Conservation (phyloP, 805 yeast genomes). For the Hemisphaericaspora nanyangensis region DNA sequence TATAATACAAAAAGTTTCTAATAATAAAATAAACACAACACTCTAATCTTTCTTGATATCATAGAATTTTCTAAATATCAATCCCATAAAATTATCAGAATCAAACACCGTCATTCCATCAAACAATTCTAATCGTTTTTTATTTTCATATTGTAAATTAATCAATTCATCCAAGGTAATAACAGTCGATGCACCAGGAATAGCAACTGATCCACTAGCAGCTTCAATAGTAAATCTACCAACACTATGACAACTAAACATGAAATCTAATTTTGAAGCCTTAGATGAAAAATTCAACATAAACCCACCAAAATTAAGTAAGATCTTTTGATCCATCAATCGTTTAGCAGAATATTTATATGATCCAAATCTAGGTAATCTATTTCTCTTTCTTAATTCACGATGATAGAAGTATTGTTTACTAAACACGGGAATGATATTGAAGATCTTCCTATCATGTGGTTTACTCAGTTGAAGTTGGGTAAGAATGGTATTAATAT, state of each 20-base stretch:
- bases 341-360: slow-evolving; percentile 73
- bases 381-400: slow-evolving; percentile 61
- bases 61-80: slow-evolving; percentile 74
- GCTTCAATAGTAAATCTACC: slow-evolving; percentile 76
- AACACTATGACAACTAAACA: slow-evolving; percentile 70
- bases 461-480: slow-evolving; percentile 44
- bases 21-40: too few relatives aligned
- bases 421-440: slow-evolving; percentile 53
- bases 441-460: slow-evolving; percentile 44
- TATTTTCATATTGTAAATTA: slow-evolving; percentile 68
- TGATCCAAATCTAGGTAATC: slow-evolving; percentile 72
- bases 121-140: slow-evolving; percentile 51
- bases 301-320: slow-evolving; percentile 57
- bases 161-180: slow-evolving; percentile 70
- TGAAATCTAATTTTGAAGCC: slow-evolving; percentile 65
- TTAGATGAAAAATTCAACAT: slow-evolving; percentile 36
- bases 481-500: slow-evolving; percentile 41
- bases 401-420: slow-evolving; percentile 75
- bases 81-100: slow-evolving; percentile 61
- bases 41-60: slow-evolving; percentile 41
- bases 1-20: too few relatives aligned
- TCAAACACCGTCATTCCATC: slow-evolving; percentile 67
- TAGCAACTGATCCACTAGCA: slow-evolving; percentile 65
- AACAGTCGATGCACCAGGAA: slow-evolving; percentile 52
- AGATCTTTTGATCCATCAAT: slow-evolving; percentile 66